Percentiles rank a stretch among this genome's conserved stretches.
Evolutionary conservation across 345 rosid species (phyloP).

Genomic region (Clausena lansium): DNA sequence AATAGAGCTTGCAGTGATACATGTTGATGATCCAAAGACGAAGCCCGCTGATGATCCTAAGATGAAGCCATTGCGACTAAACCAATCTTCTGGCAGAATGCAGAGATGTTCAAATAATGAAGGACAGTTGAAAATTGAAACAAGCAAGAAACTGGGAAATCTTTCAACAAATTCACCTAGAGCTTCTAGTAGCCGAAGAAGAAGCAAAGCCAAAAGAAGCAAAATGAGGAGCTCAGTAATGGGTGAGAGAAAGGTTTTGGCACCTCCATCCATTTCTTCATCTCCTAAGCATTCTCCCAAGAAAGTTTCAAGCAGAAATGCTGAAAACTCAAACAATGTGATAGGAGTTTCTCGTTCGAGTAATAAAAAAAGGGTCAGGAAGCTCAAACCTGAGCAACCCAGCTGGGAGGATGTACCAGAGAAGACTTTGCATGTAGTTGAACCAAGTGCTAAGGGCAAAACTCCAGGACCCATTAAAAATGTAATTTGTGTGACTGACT

Average conservation of each 20-base stretch:
- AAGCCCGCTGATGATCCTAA: constrained; percentile 4
- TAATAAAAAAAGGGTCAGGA: constrained; percentile 18
- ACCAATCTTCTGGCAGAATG: constrained; percentile 2
- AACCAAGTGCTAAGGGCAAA: constrained; percentile 28
- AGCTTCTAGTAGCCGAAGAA: constrained; percentile 24
- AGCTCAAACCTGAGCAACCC: constrained; percentile 16
- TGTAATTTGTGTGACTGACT: background rate
- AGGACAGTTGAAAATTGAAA: background rate
- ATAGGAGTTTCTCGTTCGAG: constrained; percentile 18
- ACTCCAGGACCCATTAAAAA: constrained; percentile 7
- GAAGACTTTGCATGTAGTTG: constrained; percentile 46
- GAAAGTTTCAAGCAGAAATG: constrained; percentile 25
- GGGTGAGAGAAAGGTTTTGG: constrained; percentile 21
- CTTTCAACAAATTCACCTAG: constrained; percentile 4
- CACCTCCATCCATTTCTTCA: constrained; percentile 13
- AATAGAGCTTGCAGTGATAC: background rate
- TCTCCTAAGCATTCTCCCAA: constrained; percentile 6
- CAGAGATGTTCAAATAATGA: constrained; percentile 21
- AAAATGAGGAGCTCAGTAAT: constrained; percentile 15
- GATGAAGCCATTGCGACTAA: constrained; percentile 4
- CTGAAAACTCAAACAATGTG: constrained; percentile 17
- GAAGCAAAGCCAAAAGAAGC: constrained; percentile 17
- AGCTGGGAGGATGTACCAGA: constrained; percentile 32
- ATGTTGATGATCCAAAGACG: constrained; percentile 5
- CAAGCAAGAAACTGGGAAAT: constrained; percentile 11